Percentiles rank a stretch among this genome's conserved stretches.
phyloP scores from a whole-genome alignment of 2,329 filamentous ascomycete genomes.

The Diaporthe citriasiana region DNA sequence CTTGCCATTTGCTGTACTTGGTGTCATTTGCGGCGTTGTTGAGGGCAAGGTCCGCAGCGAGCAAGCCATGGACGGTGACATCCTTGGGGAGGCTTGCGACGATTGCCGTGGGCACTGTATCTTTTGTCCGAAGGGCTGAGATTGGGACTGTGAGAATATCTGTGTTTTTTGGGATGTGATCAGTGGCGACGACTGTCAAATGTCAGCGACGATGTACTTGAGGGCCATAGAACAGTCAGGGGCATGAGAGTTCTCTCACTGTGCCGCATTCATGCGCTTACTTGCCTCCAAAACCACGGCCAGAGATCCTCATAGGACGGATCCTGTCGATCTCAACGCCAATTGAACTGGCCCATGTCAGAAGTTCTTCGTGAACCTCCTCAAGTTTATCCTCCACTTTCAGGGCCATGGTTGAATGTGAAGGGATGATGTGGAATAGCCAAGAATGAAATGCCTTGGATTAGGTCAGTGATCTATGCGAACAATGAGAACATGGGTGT shows the following conservation, averaged over 20 bases:
- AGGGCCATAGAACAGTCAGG: not conserved
- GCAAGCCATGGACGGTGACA: conserved; percentile 77
- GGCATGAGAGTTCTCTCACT: not conserved
- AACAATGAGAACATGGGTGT: not conserved
- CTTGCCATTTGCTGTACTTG: conserved; percentile 71
- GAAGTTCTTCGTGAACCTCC: conserved; percentile 64
- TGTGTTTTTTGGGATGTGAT: conserved; percentile 47
- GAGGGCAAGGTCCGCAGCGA: conserved; percentile 77
- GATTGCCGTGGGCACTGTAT: conserved; percentile 69
- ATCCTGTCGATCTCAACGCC: conserved; percentile 79
- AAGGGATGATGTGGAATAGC: too few relatives aligned
- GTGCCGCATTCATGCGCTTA: not conserved
- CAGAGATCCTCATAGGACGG: conserved; percentile 75
- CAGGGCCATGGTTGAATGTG: not conserved
- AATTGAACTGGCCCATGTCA: conserved; percentile 75
- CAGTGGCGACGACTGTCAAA: conserved; percentile 17
- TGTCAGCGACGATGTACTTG: not conserved
- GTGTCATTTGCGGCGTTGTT: conserved; percentile 58
- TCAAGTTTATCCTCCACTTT: conserved; percentile 40
- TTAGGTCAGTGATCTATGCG: not conserved
- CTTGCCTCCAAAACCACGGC: conserved; percentile 76
- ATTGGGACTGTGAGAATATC: conserved; percentile 64
- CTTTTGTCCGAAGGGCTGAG: conserved; percentile 73
- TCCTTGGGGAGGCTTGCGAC: conserved; percentile 64
- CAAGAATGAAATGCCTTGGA: not conserved